Evolutionary conservation across 257 asterid genomes (phyloP).

Genomic region (Forsythia suspensa): DNA sequence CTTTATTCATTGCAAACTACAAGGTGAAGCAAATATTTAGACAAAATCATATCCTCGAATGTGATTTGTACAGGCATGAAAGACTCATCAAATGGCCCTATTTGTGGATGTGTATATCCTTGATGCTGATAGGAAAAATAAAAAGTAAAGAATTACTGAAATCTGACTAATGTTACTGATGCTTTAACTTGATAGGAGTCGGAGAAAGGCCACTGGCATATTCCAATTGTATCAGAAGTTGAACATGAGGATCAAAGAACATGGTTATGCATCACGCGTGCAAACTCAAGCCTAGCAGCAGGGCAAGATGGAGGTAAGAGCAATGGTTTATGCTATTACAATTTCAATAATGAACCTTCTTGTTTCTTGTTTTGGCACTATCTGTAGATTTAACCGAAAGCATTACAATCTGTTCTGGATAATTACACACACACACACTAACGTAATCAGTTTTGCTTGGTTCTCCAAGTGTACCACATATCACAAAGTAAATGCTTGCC

Average conservation of each 20-base stretch:
- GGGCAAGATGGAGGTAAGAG: conserved; percentile 32
- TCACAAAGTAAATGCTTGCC: neutral
- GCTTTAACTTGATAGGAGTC: conserved; percentile 54
- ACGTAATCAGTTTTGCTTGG: too few relatives aligned
- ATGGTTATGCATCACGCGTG: conserved; percentile 75
- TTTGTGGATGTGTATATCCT: neutral
- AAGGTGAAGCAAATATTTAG: neutral
- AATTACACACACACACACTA: too few relatives aligned
- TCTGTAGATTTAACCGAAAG: neutral
- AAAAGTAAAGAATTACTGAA: neutral
- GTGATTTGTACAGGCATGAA: neutral
- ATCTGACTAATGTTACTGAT: conserved; percentile 16
- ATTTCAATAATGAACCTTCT: neutral
- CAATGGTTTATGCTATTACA: neutral
- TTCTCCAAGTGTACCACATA: too few relatives aligned
- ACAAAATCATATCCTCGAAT: neutral
- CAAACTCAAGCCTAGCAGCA: conserved; percentile 30
- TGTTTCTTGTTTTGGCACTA: neutral
- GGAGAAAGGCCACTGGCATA: conserved; percentile 85
- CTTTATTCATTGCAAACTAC: neutral
- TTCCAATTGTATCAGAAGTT: conserved; percentile 62
- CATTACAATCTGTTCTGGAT: too few relatives aligned
- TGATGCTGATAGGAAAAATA: neutral
- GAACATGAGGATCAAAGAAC: conserved; percentile 60
- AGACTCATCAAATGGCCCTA: neutral